Evolutionary conservation across 805 yeast species (phyloP).

Genomic region (Isabelozyma heimii): DNA sequence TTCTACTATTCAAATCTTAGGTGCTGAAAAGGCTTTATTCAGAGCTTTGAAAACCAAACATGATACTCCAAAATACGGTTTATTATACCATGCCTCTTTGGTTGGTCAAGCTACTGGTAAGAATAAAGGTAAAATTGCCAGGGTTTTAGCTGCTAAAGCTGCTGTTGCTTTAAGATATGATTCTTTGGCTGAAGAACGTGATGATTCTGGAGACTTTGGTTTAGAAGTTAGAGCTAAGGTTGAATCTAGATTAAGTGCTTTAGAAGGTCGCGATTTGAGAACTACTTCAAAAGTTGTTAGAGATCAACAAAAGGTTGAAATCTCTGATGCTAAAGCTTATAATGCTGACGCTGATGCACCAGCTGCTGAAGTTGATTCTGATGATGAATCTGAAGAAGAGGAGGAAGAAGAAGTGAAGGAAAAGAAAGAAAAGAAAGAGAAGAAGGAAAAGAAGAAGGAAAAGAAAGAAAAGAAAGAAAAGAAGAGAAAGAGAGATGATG

Average conservation of each 20-base stretch:
- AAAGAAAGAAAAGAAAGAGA: conserved; percentile 28
- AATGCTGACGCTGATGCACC: conserved; percentile 93
- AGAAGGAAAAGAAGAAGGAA: conserved; percentile 27
- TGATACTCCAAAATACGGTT: conserved; percentile 98
- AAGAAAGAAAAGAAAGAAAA: conserved; percentile 18
- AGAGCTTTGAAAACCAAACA: conserved; percentile 98
- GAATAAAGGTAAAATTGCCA: conserved; percentile 98
- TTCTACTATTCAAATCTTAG: conserved; percentile 95
- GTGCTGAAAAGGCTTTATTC: conserved; percentile 98
- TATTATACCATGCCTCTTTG: conserved; percentile 92
- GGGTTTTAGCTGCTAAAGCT: conserved; percentile 98
- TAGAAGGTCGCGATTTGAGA: conserved; percentile 96
- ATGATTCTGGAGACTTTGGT: conserved; percentile 93
- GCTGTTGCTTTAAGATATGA: conserved; percentile 96
- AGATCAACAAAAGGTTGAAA: conserved; percentile 82
- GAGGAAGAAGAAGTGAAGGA: conserved; percentile 26
- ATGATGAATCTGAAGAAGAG: conserved; percentile 21
- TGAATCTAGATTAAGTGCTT: conserved; percentile 88
- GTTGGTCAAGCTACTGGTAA: conserved; percentile 98
- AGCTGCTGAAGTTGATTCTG: conserved; percentile 27
- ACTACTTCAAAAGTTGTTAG: conserved; percentile 80
- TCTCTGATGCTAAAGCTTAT: conserved; percentile 82
- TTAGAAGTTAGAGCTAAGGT: conserved; percentile 87
- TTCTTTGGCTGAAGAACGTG: conserved; percentile 95
- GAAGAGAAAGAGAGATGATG: conserved; percentile 21